Conservation (phyloP, 192 early-diverging fungal species). For the Lunasporangiospora selenospora region DNA sequence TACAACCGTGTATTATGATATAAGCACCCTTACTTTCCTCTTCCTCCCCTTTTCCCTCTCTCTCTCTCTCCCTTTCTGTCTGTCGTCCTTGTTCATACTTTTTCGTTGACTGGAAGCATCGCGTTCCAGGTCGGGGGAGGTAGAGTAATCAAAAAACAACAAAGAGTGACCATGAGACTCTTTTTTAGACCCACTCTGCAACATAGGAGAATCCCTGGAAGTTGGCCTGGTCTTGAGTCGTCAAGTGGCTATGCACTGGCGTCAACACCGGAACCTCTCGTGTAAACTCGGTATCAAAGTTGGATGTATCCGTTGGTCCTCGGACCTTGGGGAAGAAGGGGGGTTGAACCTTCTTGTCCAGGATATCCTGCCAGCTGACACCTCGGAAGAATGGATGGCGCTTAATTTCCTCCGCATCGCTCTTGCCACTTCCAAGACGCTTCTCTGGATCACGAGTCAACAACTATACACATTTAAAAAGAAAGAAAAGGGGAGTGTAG, state of each 20-base stretch:
- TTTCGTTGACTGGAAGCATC: too few relatives aligned
- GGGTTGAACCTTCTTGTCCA: conserved; percentile 87
- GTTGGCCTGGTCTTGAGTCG: conserved; percentile 87
- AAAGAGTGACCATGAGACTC: conserved; percentile 4
- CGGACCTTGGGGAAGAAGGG: conserved; percentile 92
- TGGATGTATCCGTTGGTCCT: conserved; percentile 87
- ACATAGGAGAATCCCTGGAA: conserved; percentile 95
- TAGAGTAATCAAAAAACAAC: too few relatives aligned
- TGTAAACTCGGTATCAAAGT: conserved; percentile 99
- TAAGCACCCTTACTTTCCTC: too few relatives aligned
- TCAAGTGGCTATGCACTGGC: conserved; percentile 86
- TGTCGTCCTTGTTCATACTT: too few relatives aligned
- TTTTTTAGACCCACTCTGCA: conserved; percentile 78
- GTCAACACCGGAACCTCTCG: conserved; percentile 91
- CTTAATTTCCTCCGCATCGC: conserved; percentile 94
- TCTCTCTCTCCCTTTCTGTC: too few relatives aligned
- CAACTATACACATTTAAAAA: conserved; percentile 55
- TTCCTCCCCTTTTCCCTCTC: too few relatives aligned
- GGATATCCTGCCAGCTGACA: conserved; percentile 95
- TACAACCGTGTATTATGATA: too few relatives aligned
- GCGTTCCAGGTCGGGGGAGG: too few relatives aligned
- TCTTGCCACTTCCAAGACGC: conserved; percentile 83
- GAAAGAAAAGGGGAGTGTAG: not conserved
- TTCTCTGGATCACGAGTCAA: conserved; percentile 87
- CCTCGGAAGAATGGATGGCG: conserved; percentile 93